Evolutionary conservation across 106 monocot species (phyloP).

Genomic region (Phalaenopsis equestris): DNA sequence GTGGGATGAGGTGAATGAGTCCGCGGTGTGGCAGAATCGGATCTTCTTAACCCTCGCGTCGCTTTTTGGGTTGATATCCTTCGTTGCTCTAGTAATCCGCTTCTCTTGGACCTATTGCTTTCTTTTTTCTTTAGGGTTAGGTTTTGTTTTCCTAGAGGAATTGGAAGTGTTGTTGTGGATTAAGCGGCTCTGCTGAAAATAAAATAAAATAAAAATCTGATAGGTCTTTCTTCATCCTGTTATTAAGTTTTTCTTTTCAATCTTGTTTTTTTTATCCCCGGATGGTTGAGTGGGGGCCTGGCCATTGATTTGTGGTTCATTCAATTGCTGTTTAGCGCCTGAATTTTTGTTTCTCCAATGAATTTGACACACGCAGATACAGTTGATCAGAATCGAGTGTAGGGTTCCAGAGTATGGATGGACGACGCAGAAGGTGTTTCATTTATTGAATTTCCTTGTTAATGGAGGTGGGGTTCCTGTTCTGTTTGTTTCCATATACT

Average conservation of each 20-base stretch:
- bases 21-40: slow-evolving; percentile 45
- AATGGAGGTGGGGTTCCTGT: slow-evolving; percentile 47
- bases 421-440: slow-evolving; percentile 98
- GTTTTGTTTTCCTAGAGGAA: background rate
- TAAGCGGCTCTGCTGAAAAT: background rate
- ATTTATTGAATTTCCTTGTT: slow-evolving; percentile 85
- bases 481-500: background rate
- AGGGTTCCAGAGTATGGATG: slow-evolving; percentile 98
- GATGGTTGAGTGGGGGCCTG: background rate
- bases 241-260: background rate
- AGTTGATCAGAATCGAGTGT: slow-evolving; percentile 89
- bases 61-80: slow-evolving; percentile 31
- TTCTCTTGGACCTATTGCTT: background rate
- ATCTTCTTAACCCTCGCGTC: slow-evolving; percentile 48
- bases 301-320: background rate
- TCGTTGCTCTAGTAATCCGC: slow-evolving; percentile 22
- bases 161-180: background rate
- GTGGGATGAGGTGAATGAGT: slow-evolving; percentile 57
- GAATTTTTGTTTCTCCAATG: background rate
- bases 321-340: background rate
- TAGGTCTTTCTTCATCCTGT: background rate
- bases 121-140: background rate
- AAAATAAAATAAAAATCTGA: background rate
- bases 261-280: background rate
- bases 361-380: slow-evolving; percentile 41